Evolutionary conservation across 75 land plant species (phyloP).

Genomic region (Cunninghamia lanceolata): DNA sequence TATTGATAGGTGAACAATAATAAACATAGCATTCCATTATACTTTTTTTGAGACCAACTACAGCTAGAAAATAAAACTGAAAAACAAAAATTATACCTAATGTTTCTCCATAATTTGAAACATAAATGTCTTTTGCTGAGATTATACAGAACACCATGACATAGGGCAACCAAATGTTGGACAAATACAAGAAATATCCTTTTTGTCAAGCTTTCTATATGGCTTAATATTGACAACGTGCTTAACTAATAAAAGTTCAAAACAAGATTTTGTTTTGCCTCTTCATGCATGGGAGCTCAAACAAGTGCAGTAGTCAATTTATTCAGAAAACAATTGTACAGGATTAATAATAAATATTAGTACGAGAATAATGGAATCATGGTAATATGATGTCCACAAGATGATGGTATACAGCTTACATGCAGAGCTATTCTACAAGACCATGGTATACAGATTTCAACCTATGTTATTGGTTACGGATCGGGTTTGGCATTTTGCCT

Average conservation of each 20-base stretch:
- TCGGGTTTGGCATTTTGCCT: too few relatives aligned
- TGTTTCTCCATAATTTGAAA: neutral
- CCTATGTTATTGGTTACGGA: too few relatives aligned
- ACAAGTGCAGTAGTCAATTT: neutral
- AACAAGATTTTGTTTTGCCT: neutral
- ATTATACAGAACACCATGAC: neutral
- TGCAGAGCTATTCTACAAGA: neutral
- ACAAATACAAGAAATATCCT: neutral
- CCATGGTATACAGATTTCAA: neutral
- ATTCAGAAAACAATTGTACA: neutral
- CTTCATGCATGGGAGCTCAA: neutral
- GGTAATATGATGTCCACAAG: neutral
- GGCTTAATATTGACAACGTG: neutral
- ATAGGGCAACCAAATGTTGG: neutral
- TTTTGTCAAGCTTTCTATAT: neutral
- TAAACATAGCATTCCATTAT: neutral
- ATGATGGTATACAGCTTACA: too few relatives aligned
- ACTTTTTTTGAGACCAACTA: neutral
- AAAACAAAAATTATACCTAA: neutral
- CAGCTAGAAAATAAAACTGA: neutral
- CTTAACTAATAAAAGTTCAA: neutral
- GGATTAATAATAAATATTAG: neutral
- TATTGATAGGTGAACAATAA: neutral
- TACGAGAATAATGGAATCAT: neutral
- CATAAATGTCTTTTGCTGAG: neutral